A percentile compares a stretch with the other conserved stretches of the same genome.
phyloP scores from a whole-genome alignment of 2,329 filamentous ascomycete genomes.

The Dryadomyces sulphureus region DNA sequence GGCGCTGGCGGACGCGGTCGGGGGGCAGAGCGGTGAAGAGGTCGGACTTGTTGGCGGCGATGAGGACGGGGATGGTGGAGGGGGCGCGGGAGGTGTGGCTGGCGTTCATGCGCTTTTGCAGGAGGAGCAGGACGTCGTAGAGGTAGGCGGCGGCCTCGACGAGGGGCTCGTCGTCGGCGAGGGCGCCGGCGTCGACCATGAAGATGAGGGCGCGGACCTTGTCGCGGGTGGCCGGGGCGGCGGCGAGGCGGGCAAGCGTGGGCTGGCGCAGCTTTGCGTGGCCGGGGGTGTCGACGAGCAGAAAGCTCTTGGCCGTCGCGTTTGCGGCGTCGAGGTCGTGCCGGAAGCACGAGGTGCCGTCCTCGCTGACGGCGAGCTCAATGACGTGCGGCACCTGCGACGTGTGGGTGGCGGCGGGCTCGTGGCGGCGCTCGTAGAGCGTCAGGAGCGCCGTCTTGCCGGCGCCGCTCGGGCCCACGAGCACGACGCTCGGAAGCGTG shows the following conservation, averaged over 20 bases:
- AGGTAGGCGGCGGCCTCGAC: slow-evolving; percentile 69
- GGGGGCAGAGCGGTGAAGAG: slow-evolving; percentile 84
- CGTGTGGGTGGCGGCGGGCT: slow-evolving; percentile 35
- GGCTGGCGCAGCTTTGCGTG: slow-evolving; percentile 81
- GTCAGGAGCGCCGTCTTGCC: slow-evolving; percentile 87
- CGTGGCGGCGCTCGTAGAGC: slow-evolving; percentile 44
- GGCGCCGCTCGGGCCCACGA: slow-evolving; percentile 64
- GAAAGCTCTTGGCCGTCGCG: slow-evolving; percentile 51
- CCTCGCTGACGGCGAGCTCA: slow-evolving; percentile 39
- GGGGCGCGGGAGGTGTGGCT: slow-evolving; percentile 33
- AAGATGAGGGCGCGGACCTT: slow-evolving; percentile 66
- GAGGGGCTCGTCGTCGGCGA: slow-evolving; percentile 43
- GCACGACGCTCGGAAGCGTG: slow-evolving; percentile 59
- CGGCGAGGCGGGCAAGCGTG: slow-evolving; percentile 37
- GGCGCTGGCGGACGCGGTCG: slow-evolving; percentile 53
- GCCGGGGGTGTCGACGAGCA: slow-evolving; percentile 79
- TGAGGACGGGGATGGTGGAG: slow-evolving; percentile 53
- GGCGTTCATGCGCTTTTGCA: slow-evolving; percentile 51
- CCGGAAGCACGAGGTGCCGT: slow-evolving; percentile 30
- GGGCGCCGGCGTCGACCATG: slow-evolving; percentile 68
- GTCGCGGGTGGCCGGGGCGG: slow-evolving; percentile 7
- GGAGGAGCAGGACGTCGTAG: slow-evolving; percentile 69
- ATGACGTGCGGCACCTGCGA: slow-evolving; percentile 34
- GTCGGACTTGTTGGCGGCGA: slow-evolving; percentile 92
- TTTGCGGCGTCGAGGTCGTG: slow-evolving; percentile 39